Conservation (phyloP, 2,329 filamentous ascomycete genomes). For the Monosporascus sp. region DNA sequence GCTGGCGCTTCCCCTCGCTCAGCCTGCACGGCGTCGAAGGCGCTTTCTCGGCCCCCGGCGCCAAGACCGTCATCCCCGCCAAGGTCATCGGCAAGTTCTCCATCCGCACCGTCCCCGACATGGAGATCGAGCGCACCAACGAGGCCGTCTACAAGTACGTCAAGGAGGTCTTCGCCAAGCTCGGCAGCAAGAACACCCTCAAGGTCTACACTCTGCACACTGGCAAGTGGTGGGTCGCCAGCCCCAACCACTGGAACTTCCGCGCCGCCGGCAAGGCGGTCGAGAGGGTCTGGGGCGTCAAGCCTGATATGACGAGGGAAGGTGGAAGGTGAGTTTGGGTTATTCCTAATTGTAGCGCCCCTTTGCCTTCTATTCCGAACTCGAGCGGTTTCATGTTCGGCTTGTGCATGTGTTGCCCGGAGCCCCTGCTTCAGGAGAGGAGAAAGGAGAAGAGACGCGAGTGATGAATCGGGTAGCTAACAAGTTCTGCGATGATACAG, state of each 20-base stretch:
- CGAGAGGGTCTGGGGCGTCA: slow-evolving; percentile 86
- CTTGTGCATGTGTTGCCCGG: too few relatives aligned
- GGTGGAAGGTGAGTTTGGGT: slow-evolving; percentile 66
- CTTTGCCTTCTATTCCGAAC: background rate
- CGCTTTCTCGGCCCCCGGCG: slow-evolving; percentile 86
- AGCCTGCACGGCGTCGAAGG: slow-evolving; percentile 94
- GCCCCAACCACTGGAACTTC: slow-evolving; percentile 99
- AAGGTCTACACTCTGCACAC: slow-evolving; percentile 79
- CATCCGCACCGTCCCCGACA: slow-evolving; percentile 94
- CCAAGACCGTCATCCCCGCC: slow-evolving; percentile 97
- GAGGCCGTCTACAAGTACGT: slow-evolving; percentile 78
- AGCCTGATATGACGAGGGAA: slow-evolving; percentile 93
- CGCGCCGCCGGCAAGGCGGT: slow-evolving; percentile 91
- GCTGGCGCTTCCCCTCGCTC: slow-evolving; percentile 91
- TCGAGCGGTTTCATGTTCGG: background rate
- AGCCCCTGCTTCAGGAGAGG: too few relatives aligned
- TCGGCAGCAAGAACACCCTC: slow-evolving; percentile 87
- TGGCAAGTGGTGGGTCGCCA: slow-evolving; percentile 98
- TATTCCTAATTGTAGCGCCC: background rate
- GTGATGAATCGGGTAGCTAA: slow-evolving; percentile 1
- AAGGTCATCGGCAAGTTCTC: slow-evolving; percentile 99
- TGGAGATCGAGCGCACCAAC: slow-evolving; percentile 90
- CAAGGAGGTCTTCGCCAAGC: slow-evolving; percentile 76
- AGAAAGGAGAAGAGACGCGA: too few relatives aligned
- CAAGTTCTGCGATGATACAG: slow-evolving; percentile 36